Evolutionary conservation across 2,329 filamentous ascomycete species (phyloP).

Genomic region (Stemphylium vesicarium): DNA sequence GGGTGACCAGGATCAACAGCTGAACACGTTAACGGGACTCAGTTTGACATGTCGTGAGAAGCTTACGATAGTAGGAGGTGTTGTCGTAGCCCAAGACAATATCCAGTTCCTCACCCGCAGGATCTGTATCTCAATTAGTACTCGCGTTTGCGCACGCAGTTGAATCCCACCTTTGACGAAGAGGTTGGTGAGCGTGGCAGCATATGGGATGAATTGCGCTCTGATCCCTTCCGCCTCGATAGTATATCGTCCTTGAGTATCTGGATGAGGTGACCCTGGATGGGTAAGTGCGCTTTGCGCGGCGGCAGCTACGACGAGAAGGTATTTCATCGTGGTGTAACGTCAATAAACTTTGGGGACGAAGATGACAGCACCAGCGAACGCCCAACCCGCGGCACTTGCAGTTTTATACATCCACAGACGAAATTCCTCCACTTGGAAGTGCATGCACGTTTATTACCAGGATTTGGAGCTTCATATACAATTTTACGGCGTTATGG

Average conservation of each 20-base stretch:
- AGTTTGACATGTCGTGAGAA: neutral
- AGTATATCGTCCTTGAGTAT: conserved; percentile 38
- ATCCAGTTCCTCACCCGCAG: conserved; percentile 38
- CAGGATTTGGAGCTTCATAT: conserved; percentile 15
- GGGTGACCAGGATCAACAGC: conserved; percentile 45
- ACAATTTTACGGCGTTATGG: conserved; percentile 11
- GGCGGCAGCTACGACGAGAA: conserved; percentile 27
- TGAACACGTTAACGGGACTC: conserved; percentile 15
- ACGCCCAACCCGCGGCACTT: conserved; percentile 1
- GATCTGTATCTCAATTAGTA: conserved; percentile 29
- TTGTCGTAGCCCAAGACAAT: conserved; percentile 46
- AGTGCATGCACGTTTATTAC: conserved; percentile 16
- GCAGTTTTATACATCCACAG: conserved; percentile 16
- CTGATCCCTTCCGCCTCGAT: conserved; percentile 39
- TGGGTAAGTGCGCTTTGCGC: conserved; percentile 16
- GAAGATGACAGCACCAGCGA: conserved; percentile 8
- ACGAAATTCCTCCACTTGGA: neutral
- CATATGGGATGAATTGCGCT: conserved; percentile 46
- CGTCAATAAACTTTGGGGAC: conserved; percentile 3
- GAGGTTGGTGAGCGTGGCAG: conserved; percentile 43
- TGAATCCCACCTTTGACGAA: conserved; percentile 36
- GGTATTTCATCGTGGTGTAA: conserved; percentile 29
- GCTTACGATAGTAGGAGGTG: conserved; percentile 43
- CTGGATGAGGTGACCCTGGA: conserved; percentile 25
- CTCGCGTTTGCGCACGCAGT: neutral